Base-by-base conservation (phyloP, 441 rosid genomes). In the Erysimum cheiri region DNA sequence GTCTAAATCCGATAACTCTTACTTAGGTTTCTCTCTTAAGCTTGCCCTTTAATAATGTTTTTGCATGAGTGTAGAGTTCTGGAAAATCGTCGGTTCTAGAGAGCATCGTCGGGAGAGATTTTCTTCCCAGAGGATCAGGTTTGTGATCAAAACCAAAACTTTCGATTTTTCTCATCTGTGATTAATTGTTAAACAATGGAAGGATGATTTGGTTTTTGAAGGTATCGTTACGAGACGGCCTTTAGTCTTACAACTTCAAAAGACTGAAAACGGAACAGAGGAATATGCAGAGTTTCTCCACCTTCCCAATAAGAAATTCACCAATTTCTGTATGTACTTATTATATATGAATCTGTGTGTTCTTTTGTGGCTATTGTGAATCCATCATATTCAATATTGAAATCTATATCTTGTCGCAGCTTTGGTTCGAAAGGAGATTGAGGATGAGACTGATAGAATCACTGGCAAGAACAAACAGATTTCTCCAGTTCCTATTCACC, bases 61-160 rank as follows among this genome's bases (percentile, higher is more conserved):
- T 8, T 39, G 6, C 9, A 19, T 36, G 62, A 11, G 5, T 81
- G 82, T 60, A 92, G 97, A 89, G 94, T 75, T 92, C 97, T 37
- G 97, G 97, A n/a, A 92, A 92, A 70, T 89, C 96, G 8, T 92
- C 97, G 36, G 96, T 92, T 73, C 76, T 92, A 61, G 96, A 92
- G 85, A 88, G 97, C 75, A 83, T 91, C 29, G 96, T 91, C 7
- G 96, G 96, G 12, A 80, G 96, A 56, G 97, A 91, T 69, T 91
- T 91, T 80, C 93, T 91, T 71, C 97, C 97, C 5, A 79, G 96
- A 67, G 97, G 96, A 80, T 89, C 96, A 11, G 95, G 95, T 87
- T 68, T 31, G 71, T n/a, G 8, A 29, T 17, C 8, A 12, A 22
- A 26, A 26, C 22, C 48, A 12, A 11, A 13, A 12, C 22, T 59